These are phyloP conservation scores for Cryptosporidium bovis DNA, from an alignment of 169 alveolate genomes.

Conservation along the genomic window DNA sequence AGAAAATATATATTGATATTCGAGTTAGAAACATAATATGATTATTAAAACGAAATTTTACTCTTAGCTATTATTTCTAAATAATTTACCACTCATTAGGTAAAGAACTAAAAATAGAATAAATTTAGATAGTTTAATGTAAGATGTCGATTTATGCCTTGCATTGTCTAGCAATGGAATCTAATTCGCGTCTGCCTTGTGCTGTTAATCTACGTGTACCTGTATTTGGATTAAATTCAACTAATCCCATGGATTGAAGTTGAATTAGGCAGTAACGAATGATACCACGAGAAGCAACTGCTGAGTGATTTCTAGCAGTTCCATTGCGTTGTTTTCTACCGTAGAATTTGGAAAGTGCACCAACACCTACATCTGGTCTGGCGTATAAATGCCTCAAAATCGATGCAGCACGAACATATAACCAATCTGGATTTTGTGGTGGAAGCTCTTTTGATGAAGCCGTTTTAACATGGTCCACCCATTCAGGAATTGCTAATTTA, in stretches of 20 bases:
- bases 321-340: constrained; percentile 94
- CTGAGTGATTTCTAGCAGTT: constrained; percentile 90
- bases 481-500: constrained; percentile 94
- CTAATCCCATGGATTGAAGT: constrained; percentile 92
- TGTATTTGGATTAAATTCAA: constrained; percentile 91
- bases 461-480: constrained; percentile 95
- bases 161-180: constrained; percentile 86
- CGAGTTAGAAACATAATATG: too few species aligned
- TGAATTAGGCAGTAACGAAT: constrained; percentile 94
- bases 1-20: too few species aligned
- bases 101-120: too few species aligned
- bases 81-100: too few species aligned
- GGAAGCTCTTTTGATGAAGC: constrained; percentile 94
- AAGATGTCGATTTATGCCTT: constrained; percentile 25
- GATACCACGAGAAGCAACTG: constrained; percentile 93
- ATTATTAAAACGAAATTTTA: too few species aligned
- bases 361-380: constrained; percentile 94
- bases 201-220: constrained; percentile 86
- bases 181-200: constrained; percentile 85
- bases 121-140: too few species aligned
- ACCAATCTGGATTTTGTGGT: constrained; percentile 96
- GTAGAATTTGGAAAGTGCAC: constrained; percentile 90
- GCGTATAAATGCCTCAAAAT: constrained; percentile 93
- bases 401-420: constrained; percentile 96
- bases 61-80: too few species aligned